These are phyloP conservation scores for Podosphaera xanthii DNA, from an alignment of 2,329 filamentous ascomycete genomes.

Conservation along the genomic window DNA sequence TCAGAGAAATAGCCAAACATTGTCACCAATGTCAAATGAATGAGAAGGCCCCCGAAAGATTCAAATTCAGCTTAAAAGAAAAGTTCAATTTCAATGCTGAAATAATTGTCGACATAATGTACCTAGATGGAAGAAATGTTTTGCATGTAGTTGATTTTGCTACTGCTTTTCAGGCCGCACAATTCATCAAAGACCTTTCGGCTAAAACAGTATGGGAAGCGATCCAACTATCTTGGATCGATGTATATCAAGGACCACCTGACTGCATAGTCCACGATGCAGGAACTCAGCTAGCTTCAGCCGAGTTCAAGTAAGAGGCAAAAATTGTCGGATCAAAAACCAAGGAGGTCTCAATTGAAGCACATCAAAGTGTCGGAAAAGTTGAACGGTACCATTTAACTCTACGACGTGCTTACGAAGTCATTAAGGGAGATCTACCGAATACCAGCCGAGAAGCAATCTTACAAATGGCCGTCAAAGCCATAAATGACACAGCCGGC, in stretches of 20 bases:
- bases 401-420: constrained; percentile 2
- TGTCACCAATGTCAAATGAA: background rate
- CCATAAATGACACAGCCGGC: constrained; percentile 2
- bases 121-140: constrained; percentile 1
- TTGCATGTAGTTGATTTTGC: constrained; percentile 2
- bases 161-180: constrained; percentile 2
- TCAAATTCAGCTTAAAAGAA: background rate
- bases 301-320: constrained; percentile 1
- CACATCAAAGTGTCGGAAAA: constrained; percentile 1
- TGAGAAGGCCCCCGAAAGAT: background rate
- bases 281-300: constrained; percentile 1
- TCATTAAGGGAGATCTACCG: constrained; percentile 2
- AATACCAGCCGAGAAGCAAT: constrained; percentile 1
- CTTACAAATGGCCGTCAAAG: constrained; percentile 5
- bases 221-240: constrained; percentile 1
- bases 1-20: background rate
- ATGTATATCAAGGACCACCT: constrained; percentile 2
- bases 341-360: constrained; percentile 1
- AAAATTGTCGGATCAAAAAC: background rate
- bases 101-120: constrained; percentile 2
- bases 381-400: constrained; percentile 3
- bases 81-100: constrained; percentile 1
- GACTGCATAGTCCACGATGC: constrained; percentile 1
- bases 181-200: constrained; percentile 1
- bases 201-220: constrained; percentile 1